Evolutionary conservation across 805 yeast species (phyloP), one percentile per base, ranked within the genome.

Genomic region (Saturnispora saitoi): DNA sequence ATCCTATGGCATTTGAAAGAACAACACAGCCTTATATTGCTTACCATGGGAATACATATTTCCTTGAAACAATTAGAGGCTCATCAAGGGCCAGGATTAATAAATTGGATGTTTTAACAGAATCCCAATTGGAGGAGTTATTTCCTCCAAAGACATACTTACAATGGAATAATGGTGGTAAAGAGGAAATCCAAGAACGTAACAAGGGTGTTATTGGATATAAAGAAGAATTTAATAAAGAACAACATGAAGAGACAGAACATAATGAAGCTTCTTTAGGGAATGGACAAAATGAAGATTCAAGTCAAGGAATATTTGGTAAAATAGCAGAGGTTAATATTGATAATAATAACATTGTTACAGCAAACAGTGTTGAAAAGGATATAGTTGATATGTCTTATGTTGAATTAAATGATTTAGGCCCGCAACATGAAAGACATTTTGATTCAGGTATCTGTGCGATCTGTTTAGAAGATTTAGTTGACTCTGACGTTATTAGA

Each of bases 371-470:
- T 17, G 43, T 39, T 20, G 46, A 45, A 26, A 28, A 26, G 32
- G 56, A 53, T 48, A 45, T 52, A 11, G 24, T 45, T 12, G 53
- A 52, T 26, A 37, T 49, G 43, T 22, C 38, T 8, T 19, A 44
- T 24, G 39, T 45, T 7, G 43, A 44, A 12, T 43, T 45, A 34
- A 46, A 30, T 3, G 42, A 43, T 12, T 14, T 28, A n/a, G 24
- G 15, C 12, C 5, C 20, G 17, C 32, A 44, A n/a, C 29, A 22
- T 3, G 52, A 48, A 15, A 49, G 45, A 11, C 86, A 80, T 56
- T 80, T 69, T 56, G 75, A 80, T 36, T 78, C 85, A 1, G 93
- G 89, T 10, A 63, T 75, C 1, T 86, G 95, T 70, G 89, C 91
- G 11, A 82, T 86, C 54, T 86, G 95, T 63, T 70, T 86, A 32